Evolutionary conservation across 139 green algal species (phyloP).

Genomic region (Chlamydomonas sp.): DNA sequence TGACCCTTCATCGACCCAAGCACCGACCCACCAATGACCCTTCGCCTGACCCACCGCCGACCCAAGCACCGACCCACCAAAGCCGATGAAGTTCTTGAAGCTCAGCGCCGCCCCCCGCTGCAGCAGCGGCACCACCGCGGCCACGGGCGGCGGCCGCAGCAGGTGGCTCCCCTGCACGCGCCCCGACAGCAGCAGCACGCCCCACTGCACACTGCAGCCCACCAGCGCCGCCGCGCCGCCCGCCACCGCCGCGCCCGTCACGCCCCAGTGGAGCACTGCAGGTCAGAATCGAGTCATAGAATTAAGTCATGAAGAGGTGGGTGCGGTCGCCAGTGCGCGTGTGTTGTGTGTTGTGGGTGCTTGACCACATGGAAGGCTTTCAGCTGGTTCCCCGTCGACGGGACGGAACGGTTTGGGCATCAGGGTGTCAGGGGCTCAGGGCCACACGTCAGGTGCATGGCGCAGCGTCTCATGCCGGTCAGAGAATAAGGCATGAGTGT

Average conservation of each 20-base stretch:
- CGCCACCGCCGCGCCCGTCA: conserved; percentile 60
- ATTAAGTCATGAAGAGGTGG: too few relatives aligned
- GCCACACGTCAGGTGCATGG: too few relatives aligned
- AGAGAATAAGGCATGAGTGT: background rate
- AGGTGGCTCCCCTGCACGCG: background rate
- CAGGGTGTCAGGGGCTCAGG: too few relatives aligned
- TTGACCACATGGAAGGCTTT: too few relatives aligned
- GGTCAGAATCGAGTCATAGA: background rate
- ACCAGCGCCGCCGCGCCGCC: conserved; percentile 35
- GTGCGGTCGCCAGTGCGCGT: too few relatives aligned
- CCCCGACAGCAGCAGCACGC: background rate
- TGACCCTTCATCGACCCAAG: background rate
- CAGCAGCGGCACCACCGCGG: conserved; percentile 46
- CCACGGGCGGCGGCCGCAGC: background rate
- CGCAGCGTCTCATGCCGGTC: too few relatives aligned
- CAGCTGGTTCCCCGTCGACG: too few relatives aligned
- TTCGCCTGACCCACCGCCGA: background rate
- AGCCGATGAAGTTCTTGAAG: conserved; percentile 62
- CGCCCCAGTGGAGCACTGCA: conserved; percentile 58
- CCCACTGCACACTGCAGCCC: background rate
- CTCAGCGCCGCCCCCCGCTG: conserved; percentile 52
- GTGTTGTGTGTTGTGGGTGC: too few relatives aligned
- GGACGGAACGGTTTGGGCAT: too few relatives aligned
- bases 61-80: conserved; percentile 43
- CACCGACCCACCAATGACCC: background rate